A percentile compares a stretch with the other conserved stretches of the same genome.
Evolutionary conservation across 257 asterid species (phyloP).

Genomic region (Leptodermis oblonga): DNA sequence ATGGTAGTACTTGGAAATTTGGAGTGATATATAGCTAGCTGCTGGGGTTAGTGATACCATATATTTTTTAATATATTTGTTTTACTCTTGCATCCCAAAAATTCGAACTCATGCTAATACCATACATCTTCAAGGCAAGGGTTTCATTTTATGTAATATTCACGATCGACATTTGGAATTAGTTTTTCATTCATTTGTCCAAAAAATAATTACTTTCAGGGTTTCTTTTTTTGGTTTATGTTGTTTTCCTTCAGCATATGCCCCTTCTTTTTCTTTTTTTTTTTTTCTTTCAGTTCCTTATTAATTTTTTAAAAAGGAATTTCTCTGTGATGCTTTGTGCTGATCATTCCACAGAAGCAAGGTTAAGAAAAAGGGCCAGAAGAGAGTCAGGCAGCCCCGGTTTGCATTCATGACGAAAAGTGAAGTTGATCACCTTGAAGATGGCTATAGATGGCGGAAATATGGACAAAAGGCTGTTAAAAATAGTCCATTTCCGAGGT

Average conservation of each 20-base stretch:
- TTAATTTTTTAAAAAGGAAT: background rate
- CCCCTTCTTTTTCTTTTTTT: no score
- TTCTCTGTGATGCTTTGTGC: conserved; percentile 6
- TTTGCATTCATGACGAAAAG: conserved; percentile 85
- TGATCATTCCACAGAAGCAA: conserved; percentile 48
- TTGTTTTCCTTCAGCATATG: background rate
- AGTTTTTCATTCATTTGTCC: background rate
- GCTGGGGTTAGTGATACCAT: background rate
- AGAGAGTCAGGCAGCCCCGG: conserved; percentile 62
- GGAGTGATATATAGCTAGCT: background rate
- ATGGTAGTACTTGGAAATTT: background rate
- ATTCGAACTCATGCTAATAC: no score
- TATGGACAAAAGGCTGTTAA: conserved; percentile 89
- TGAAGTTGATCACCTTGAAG: conserved; percentile 86
- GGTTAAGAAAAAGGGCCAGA: conserved; percentile 58
- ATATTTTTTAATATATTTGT: background rate
- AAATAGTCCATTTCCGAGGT: conserved; percentile 82
- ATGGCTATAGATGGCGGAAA: conserved; percentile 90
- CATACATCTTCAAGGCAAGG: background rate
- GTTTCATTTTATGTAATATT: background rate
- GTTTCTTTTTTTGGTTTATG: no score
- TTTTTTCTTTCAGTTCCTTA: no score
- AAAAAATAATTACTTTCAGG: no score
- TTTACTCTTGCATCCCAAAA: no score
- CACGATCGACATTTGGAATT: background rate